Evolutionary conservation across 108 stramenopile genomes (phyloP).

Genomic region (Nitzschia sp.): DNA sequence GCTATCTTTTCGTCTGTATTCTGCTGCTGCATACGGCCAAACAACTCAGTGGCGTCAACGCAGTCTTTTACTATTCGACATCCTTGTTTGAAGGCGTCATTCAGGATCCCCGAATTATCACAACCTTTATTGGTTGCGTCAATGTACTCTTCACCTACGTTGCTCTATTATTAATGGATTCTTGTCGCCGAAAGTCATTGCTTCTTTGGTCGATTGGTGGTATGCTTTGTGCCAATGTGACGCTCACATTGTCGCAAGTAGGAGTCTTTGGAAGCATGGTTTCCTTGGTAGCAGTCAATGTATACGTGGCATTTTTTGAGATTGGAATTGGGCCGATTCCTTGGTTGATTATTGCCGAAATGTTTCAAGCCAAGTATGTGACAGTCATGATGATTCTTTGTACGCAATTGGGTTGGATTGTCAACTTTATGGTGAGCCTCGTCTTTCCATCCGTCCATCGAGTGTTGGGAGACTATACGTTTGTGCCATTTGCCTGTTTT

Average conservation of each 20-base stretch:
- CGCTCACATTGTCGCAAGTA: slow-evolving; percentile 32
- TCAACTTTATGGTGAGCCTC: slow-evolving; percentile 81
- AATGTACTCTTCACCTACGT: slow-evolving; percentile 80
- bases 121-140: slow-evolving; percentile 53
- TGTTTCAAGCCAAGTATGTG: slow-evolving; percentile 76
- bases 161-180: slow-evolving; percentile 79
- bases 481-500: slow-evolving; percentile 43
- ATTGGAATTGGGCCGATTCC: slow-evolving; percentile 85
- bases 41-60: slow-evolving; percentile 91
- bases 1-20: slow-evolving; percentile 24
- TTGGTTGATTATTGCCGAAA: slow-evolving; percentile 58
- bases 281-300: slow-evolving; percentile 55
- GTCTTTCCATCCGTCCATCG: slow-evolving; percentile 68
- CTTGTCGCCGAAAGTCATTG: slow-evolving; percentile 49
- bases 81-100: slow-evolving; percentile 81
- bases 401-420: slow-evolving; percentile 78
- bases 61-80: slow-evolving; percentile 91
- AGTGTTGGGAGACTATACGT: slow-evolving; percentile 42
- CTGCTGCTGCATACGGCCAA: slow-evolving; percentile 66
- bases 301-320: slow-evolving; percentile 78
- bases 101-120: slow-evolving; percentile 71
- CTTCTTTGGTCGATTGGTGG: slow-evolving; percentile 55
- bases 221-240: slow-evolving; percentile 39
- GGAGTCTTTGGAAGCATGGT: slow-evolving; percentile 38
- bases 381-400: slow-evolving; percentile 54